phyloP scores from a whole-genome alignment of 306 rosid species.

The Medicago lupulina region DNA sequence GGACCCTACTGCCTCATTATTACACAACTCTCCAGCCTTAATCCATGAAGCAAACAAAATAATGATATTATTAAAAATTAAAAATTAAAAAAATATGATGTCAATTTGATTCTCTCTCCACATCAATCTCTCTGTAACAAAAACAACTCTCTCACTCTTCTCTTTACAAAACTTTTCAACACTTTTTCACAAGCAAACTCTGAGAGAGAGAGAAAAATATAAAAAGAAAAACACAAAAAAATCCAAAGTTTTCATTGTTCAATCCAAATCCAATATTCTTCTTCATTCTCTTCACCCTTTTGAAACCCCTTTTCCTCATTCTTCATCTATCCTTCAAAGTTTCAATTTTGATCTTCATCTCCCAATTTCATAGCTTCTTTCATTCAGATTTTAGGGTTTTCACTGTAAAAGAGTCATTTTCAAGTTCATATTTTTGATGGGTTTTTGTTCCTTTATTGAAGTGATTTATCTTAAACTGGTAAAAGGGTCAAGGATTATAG shows the following conservation, averaged over 20 bases:
- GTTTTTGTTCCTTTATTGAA: conserved; percentile 22
- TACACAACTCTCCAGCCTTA: conserved; percentile 45
- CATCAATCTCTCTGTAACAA: conserved; percentile 28
- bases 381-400: conserved; percentile 49
- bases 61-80: background rate
- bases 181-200: conserved; percentile 72
- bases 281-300: conserved; percentile 8
- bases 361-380: background rate
- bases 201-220: conserved; percentile 11
- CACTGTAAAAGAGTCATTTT: conserved; percentile 18
- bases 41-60: conserved; percentile 41
- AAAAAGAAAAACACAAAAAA: background rate
- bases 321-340: conserved; percentile 45
- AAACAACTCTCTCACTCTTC: conserved; percentile 31
- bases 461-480: conserved; percentile 35
- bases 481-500: conserved; percentile 27
- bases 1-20: conserved; percentile 39
- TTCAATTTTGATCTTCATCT: conserved; percentile 38
- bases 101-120: conserved; percentile 17
- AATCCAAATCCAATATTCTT: conserved; percentile 51
- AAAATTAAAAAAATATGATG: conserved; percentile 26
- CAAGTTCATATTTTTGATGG: conserved; percentile 41
- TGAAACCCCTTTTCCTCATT: conserved; percentile 45
- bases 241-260: conserved; percentile 40
- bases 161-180: conserved; percentile 40